These are phyloP conservation scores for Coemansia sp. DNA, from an alignment of 192 early-diverging fungal genomes.

Conservation along the genomic window DNA sequence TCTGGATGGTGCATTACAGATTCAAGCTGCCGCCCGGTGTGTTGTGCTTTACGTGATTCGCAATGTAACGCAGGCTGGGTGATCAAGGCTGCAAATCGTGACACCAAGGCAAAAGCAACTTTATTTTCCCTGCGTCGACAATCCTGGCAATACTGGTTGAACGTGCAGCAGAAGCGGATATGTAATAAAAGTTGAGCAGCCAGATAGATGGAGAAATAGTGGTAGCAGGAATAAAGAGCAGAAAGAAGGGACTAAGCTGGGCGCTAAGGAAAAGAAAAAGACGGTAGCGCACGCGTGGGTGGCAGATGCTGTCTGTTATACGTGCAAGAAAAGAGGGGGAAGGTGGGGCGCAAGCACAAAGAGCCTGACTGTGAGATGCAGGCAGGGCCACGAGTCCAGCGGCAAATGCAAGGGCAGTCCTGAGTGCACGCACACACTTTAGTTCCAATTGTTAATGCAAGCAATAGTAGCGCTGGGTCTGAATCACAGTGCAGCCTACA, in stretches of 20 bases:
- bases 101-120: not conserved
- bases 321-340: conserved; percentile 8
- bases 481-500: not conserved
- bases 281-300: not conserved
- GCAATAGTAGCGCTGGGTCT: conserved; percentile 10
- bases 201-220: conserved; percentile 2
- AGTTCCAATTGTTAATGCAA: conserved; percentile 6
- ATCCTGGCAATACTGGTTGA: not conserved
- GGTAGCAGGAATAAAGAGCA: conserved; percentile 2
- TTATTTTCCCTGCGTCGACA: conserved; percentile 8
- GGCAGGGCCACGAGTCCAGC: conserved; percentile 28
- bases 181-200: not conserved
- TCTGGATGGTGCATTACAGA: conserved; percentile 4
- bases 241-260: not conserved
- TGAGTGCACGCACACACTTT: conserved; percentile 11
- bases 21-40: not conserved
- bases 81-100: conserved; percentile 6
- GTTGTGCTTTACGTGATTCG: not conserved
- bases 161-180: not conserved
- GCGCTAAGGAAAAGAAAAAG: conserved; percentile 8
- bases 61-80: not conserved
- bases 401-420: conserved; percentile 34
- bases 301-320: conserved; percentile 7
- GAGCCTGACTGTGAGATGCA: conserved; percentile 30
- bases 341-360: conserved; percentile 7